Evolutionary conservation across 164 flowering plant species (phyloP).

Genomic region (Pachysandra terminalis): DNA sequence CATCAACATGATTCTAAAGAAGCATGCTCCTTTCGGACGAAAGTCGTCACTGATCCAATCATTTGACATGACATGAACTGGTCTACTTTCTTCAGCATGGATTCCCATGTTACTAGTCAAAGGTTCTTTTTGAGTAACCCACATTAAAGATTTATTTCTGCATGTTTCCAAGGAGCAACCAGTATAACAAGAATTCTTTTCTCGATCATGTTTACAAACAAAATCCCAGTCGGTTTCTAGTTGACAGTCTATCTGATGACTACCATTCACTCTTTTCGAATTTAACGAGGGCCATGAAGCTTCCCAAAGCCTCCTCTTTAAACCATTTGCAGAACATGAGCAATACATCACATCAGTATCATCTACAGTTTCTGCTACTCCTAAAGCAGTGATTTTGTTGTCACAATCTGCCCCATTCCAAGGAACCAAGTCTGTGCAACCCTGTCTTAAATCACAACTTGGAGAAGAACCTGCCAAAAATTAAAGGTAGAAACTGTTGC

Average conservation of each 20-base stretch:
- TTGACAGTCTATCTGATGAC: constrained; percentile 35
- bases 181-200: constrained; percentile 18
- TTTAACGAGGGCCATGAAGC: constrained; percentile 65
- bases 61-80: constrained; percentile 9
- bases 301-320: constrained; percentile 63
- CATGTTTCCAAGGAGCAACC: constrained; percentile 23
- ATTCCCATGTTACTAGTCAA: constrained; percentile 3
- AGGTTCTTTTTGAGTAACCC: constrained; percentile 1
- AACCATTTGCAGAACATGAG: constrained; percentile 41
- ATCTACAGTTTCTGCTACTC: constrained; percentile 9
- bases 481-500: not conserved
- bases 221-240: constrained; percentile 24
- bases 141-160: constrained; percentile 17
- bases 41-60: constrained; percentile 14
- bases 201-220: constrained; percentile 19
- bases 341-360: constrained; percentile 23
- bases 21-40: constrained; percentile 18
- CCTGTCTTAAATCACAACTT: constrained; percentile 3
- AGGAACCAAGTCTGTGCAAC: constrained; percentile 20
- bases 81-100: constrained; percentile 19
- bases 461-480: constrained; percentile 20
- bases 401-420: constrained; percentile 11
- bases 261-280: constrained; percentile 77
- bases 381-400: constrained; percentile 14
- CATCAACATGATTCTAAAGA: constrained; percentile 69